A percentile compares a stretch with the other conserved stretches of the same genome.
Evolutionary conservation across 306 rosid species (phyloP).

Genomic region (Cicer yamashitae): DNA sequence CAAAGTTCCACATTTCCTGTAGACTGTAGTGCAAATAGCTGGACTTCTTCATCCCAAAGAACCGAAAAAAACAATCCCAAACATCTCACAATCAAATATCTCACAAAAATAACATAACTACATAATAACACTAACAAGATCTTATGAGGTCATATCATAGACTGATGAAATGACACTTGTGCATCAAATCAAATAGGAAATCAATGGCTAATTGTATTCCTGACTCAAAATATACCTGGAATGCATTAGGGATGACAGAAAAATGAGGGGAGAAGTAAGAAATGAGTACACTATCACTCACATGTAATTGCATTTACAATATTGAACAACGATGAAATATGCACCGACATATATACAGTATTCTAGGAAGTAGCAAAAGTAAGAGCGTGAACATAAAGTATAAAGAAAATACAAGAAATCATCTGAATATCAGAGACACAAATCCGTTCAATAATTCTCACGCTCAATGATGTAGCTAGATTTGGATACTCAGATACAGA

Average conservation of each 20-base stretch:
- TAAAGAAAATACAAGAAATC: constrained; percentile 7
- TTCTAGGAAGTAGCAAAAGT: background rate
- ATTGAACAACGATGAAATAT: background rate
- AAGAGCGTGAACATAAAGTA: constrained; percentile 26
- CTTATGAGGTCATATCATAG: background rate
- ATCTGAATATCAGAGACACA: constrained; percentile 3
- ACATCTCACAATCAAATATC: background rate
- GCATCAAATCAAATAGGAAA: background rate
- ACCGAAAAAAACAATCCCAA: constrained; percentile 35
- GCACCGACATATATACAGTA: background rate
- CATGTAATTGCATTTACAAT: background rate
- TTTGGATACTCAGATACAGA: background rate
- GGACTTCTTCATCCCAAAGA: constrained; percentile 8
- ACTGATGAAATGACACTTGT: constrained; percentile 11
- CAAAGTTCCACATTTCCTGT: constrained; percentile 3
- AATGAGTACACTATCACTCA: constrained; percentile 4
- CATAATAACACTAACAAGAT: background rate
- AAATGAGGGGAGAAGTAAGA: background rate
- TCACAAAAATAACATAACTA: background rate
- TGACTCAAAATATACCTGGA: constrained; percentile 11
- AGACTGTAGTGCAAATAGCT: background rate
- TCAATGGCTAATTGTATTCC: background rate
- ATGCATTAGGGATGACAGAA: background rate
- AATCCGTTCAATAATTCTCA: background rate
- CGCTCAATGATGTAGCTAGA: background rate